A percentile compares a stretch with the other conserved stretches of the same genome.
Evolutionary conservation across 2,329 filamentous ascomycete genomes (phyloP).

Genomic region (Thyridium curvatum): DNA sequence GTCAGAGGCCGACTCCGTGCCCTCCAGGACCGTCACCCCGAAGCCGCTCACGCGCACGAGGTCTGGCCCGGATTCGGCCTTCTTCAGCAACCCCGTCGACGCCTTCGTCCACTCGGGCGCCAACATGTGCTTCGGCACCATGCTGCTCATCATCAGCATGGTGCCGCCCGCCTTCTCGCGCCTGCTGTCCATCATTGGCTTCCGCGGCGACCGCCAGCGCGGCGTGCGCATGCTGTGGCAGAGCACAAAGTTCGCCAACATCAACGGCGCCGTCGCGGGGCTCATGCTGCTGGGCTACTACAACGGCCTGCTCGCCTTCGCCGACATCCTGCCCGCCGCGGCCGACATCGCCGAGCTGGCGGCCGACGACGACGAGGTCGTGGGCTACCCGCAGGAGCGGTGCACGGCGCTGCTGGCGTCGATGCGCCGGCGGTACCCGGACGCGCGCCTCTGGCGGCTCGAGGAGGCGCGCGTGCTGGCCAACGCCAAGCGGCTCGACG

Average conservation of each 20-base stretch:
- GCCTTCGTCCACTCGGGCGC: constrained; percentile 83
- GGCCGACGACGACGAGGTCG: constrained; percentile 46
- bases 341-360: constrained; percentile 41
- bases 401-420: constrained; percentile 61
- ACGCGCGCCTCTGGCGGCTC: constrained; percentile 77
- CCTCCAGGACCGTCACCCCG: background rate
- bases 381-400: constrained; percentile 65
- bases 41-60: constrained; percentile 19
- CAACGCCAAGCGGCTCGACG: constrained; percentile 58
- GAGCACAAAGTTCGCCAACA: constrained; percentile 75
- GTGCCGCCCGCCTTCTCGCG: constrained; percentile 87
- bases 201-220: constrained; percentile 77
- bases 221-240: constrained; percentile 87
- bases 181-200: constrained; percentile 82
- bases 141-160: constrained; percentile 84
- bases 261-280: constrained; percentile 87
- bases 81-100: constrained; percentile 72
- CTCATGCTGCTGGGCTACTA: constrained; percentile 80
- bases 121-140: constrained; percentile 82
- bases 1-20: constrained; percentile 1
- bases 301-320: constrained; percentile 77
- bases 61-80: constrained; percentile 50
- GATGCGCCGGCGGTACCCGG: constrained; percentile 74
- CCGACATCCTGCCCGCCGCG: constrained; percentile 73
- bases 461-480: constrained; percentile 78